Base-by-base conservation (phyloP, 208 protist species). In the Acanthamoeba castellanii region DNA sequence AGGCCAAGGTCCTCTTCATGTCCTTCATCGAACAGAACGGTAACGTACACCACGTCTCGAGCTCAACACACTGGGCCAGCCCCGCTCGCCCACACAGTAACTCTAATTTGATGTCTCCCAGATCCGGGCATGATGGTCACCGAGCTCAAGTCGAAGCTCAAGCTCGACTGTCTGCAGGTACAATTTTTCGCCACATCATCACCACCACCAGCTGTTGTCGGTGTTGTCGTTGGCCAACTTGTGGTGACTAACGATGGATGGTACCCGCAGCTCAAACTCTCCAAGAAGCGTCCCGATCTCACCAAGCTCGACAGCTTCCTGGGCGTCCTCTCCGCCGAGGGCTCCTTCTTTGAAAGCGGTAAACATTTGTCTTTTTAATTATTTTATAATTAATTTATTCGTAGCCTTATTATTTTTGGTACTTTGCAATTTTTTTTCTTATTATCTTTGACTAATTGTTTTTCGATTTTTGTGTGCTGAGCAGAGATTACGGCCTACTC, bases 301-400 rank as follows among this genome's bases (percentile, higher is more conserved):
- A 92, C 85, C 13, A 92, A 92, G 85, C 59, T 92, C 22, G 85
- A 92, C 59, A 92, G 59, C 85, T 92, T 92, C 59, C 57, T 92
- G 11, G 85, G 85, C 42, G 61, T 92, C 11, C 85, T 92, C 37
- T 92, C 85, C 8, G 52, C 85, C 59, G 85, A 92, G 32, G 52
- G 85, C 59, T 66, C 52, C 37, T 92, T 92, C 85, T 92, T 92
- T n/a, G 78, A 87, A 47, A 61, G 3, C 25, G 78, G 78, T 87
- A 37, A 42, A 30, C 20, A 7, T 30, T 18, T 42, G 3, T 30
- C 68, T 85, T 57, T 20, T 42, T 78, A 7, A 34, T 74, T 74
- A 74, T n/a, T 34, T 64, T 64, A 64, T 25, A 4, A 64, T 25
- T 64, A 27, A 52, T 52, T 64, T 64, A 64, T 25, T 64, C 5